phyloP scores from a whole-genome alignment of 2,329 filamentous ascomycete genomes.

The Talaromyces sp. region DNA sequence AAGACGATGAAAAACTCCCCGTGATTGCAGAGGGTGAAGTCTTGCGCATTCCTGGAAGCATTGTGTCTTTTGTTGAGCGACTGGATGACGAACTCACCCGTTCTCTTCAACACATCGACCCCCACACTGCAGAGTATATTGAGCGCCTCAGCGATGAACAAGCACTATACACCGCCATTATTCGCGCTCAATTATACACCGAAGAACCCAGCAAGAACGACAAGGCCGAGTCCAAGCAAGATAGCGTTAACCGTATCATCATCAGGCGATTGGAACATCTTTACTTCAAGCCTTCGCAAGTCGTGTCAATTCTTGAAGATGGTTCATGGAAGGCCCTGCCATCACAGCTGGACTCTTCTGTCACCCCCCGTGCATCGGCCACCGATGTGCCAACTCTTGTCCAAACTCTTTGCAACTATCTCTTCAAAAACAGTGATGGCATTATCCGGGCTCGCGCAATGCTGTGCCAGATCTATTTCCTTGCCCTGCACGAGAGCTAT shows the following conservation, averaged over 20 bases:
- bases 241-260: slow-evolving; percentile 84
- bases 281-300: slow-evolving; percentile 97
- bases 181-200: slow-evolving; percentile 82
- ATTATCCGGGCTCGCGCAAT: slow-evolving; percentile 95
- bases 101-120: slow-evolving; percentile 96
- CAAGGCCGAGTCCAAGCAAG: slow-evolving; percentile 70
- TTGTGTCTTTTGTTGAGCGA: slow-evolving; percentile 91
- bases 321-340: slow-evolving; percentile 85
- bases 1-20: slow-evolving; percentile 94
- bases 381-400: slow-evolving; percentile 69
- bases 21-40: slow-evolving; percentile 67
- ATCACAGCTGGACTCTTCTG: slow-evolving; percentile 64
- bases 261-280: slow-evolving; percentile 95
- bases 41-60: slow-evolving; percentile 87
- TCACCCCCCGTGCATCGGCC: slow-evolving; percentile 68
- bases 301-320: slow-evolving; percentile 89
- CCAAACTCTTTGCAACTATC: slow-evolving; percentile 85
- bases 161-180: slow-evolving; percentile 84
- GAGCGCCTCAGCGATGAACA: slow-evolving; percentile 90
- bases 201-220: slow-evolving; percentile 70
- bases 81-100: slow-evolving; percentile 95
- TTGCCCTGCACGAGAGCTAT: slow-evolving; percentile 95
- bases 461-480: slow-evolving; percentile 98
- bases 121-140: slow-evolving; percentile 97
- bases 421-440: slow-evolving; percentile 90